Percentiles rank a stretch among this genome's conserved stretches.
These are phyloP conservation scores for Fusarium drepaniforme DNA, from an alignment of 2,329 filamentous ascomycete genomes.

Conservation along the genomic window DNA sequence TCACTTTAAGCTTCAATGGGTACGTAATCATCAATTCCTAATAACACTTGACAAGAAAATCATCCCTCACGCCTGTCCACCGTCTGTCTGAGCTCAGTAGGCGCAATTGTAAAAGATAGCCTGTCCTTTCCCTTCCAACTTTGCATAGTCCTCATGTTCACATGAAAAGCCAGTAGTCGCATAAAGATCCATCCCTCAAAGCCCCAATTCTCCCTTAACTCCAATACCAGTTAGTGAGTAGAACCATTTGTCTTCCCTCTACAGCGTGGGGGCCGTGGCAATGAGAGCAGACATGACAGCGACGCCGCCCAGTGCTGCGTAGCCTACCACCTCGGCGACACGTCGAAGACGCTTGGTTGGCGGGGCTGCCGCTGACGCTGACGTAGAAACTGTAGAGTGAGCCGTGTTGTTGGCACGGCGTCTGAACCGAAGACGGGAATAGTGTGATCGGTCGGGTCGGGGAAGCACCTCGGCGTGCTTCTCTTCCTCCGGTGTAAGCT, in stretches of 20 bases:
- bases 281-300: slow-evolving; percentile 56
- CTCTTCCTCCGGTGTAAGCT: slow-evolving; percentile 29
- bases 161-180: slow-evolving; percentile 3
- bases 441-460: neutral
- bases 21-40: slow-evolving; percentile 31
- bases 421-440: neutral
- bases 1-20: neutral
- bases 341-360: slow-evolving; percentile 50
- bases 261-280: slow-evolving; percentile 50
- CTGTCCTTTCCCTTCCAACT: neutral
- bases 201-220: slow-evolving; percentile 32
- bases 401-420: neutral
- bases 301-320: slow-evolving; percentile 52
- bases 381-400: neutral
- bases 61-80: neutral
- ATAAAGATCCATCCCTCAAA: slow-evolving; percentile 1
- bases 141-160: neutral
- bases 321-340: slow-evolving; percentile 52
- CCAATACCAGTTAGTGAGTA: slow-evolving; percentile 19
- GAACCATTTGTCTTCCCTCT: neutral
- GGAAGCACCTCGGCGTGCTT: neutral
- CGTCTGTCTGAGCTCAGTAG: neutral
- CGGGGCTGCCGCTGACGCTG: slow-evolving; percentile 3
- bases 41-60: slow-evolving; percentile 20
- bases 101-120: neutral